Base-by-base conservation (phyloP, 1,284 basidiomycete species). In the Crucibulum cyathiforme region DNA sequence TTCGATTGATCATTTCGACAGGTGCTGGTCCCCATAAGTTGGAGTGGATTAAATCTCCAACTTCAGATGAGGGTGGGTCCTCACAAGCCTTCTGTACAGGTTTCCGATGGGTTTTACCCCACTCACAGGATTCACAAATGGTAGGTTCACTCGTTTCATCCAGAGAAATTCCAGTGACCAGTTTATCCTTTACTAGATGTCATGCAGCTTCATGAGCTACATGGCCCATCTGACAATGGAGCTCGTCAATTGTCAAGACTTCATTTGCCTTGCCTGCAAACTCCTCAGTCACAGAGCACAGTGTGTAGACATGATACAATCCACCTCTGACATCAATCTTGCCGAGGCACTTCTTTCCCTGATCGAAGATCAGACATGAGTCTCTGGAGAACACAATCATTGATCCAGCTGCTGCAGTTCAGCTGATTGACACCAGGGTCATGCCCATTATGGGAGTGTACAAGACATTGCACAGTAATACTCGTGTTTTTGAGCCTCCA, bases 21-120 rank as follows among this genome's bases (percentile, higher is more conserved):
- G 55, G 59, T 2, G 78, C 67, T 6, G 72, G 74, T 35, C 79
- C 80, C 79, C 78, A 81, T 8, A 80, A 53, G 56, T 82, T 76
- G 10, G 66, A 68, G 54, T 75, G 68, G 13, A 75, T 58, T 12
- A 74, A 56, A 37, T 75, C 74, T 9, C 76, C 75, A 60, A 76
- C 45, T 19, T 61, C 48, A n/a, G 53, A 59, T 3, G 65, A 61
- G n/a, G 63, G 57, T 13, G 65, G 63, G 0, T 64, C 72, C 54
- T 70, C 48, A 5, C 70, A 62, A 24, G 62, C 64, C 57, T 74
- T 74, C 19, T 62, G 53, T n/a, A 77, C 61, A 1, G 72, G 54
- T 59, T 75, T 72, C 35, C 63, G 46, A 8, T 61, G 73, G 5
- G 71, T 53, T 58, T 77, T 78, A 8, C 64, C 71, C 48, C 69